Conservation (phyloP, 2,329 filamentous ascomycete species). For the Penicillium oxalicum region DNA sequence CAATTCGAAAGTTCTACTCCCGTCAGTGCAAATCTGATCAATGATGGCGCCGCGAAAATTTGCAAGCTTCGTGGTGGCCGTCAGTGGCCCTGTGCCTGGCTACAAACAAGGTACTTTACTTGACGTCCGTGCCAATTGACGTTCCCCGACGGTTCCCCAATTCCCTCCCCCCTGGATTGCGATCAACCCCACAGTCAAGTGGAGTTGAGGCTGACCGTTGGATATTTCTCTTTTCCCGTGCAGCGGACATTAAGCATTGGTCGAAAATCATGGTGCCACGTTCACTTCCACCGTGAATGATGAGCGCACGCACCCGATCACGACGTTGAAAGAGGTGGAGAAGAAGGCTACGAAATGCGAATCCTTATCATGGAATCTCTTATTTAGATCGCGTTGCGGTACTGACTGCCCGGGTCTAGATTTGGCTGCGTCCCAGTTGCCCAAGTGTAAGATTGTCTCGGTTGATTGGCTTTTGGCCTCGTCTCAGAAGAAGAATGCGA, state of each 20-base stretch:
- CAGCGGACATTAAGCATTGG: slow-evolving; percentile 28
- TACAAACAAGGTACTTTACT: slow-evolving; percentile 46
- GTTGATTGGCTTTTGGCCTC: slow-evolving; percentile 60
- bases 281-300: slow-evolving; percentile 27
- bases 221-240: slow-evolving; percentile 1
- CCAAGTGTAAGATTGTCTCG: slow-evolving; percentile 51
- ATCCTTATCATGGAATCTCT: slow-evolving; percentile 14
- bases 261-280: slow-evolving; percentile 31
- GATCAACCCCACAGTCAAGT: slow-evolving; percentile 6
- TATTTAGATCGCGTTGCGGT: slow-evolving; percentile 36
- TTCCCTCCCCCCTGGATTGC: not conserved
- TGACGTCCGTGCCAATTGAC: not conserved
- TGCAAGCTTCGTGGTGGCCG: slow-evolving; percentile 41
- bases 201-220: slow-evolving; percentile 10
- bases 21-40: not conserved
- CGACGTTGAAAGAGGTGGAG: slow-evolving; percentile 33
- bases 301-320: slow-evolving; percentile 36
- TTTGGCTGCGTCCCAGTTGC: slow-evolving; percentile 42
- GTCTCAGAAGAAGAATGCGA: slow-evolving; percentile 37
- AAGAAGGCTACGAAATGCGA: slow-evolving; percentile 33
- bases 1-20: not conserved
- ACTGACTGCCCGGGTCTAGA: slow-evolving; percentile 45
- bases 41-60: slow-evolving; percentile 25
- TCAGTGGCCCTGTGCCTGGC: slow-evolving; percentile 57
- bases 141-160: no score